A percentile compares a stretch with the other conserved stretches of the same genome.
phyloP scores from a whole-genome alignment of 2,329 filamentous ascomycete genomes.

The Colletotrichum liriopes region DNA sequence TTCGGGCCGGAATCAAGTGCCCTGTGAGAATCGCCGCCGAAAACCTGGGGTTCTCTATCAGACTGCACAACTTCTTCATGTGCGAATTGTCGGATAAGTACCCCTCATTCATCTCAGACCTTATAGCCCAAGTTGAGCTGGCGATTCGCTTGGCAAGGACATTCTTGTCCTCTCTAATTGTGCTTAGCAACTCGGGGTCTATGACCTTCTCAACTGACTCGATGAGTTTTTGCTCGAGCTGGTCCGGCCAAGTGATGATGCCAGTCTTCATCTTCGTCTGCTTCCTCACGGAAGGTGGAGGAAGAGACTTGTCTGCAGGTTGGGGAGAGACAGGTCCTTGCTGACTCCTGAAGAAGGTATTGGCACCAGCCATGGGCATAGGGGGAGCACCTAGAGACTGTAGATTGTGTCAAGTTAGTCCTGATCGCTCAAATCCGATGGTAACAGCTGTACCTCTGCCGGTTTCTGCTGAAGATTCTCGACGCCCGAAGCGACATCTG shows the following conservation, averaged over 20 bases:
- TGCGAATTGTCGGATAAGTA: slow-evolving; percentile 53
- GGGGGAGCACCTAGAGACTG: slow-evolving; percentile 43
- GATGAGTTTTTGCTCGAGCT: slow-evolving; percentile 47
- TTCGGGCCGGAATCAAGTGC: slow-evolving; percentile 46
- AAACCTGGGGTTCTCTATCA: slow-evolving; percentile 51
- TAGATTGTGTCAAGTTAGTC: slow-evolving; percentile 8
- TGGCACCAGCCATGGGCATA: slow-evolving; percentile 54
- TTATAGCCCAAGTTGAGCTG: slow-evolving; percentile 47
- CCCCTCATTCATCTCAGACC: slow-evolving; percentile 47
- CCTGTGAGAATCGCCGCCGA: slow-evolving; percentile 50
- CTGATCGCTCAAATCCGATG: background rate
- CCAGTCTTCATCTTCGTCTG: slow-evolving; percentile 10
- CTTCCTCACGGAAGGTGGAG: slow-evolving; percentile 5
- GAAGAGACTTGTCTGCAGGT: background rate
- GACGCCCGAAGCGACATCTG: background rate
- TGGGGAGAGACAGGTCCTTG: slow-evolving; percentile 13
- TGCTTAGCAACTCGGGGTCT: slow-evolving; percentile 19
- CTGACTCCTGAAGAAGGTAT: slow-evolving; percentile 55
- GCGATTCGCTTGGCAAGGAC: slow-evolving; percentile 44
- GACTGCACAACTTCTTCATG: slow-evolving; percentile 52
- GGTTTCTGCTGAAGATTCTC: background rate
- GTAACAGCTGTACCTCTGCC: slow-evolving; percentile 13
- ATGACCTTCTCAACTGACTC: slow-evolving; percentile 28
- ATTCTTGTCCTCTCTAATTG: slow-evolving; percentile 14
- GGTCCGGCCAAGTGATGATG: slow-evolving; percentile 27